These are phyloP conservation scores for Passalora sequoiae DNA, from an alignment of 2,329 filamentous ascomycete species.

Conservation along the genomic window DNA sequence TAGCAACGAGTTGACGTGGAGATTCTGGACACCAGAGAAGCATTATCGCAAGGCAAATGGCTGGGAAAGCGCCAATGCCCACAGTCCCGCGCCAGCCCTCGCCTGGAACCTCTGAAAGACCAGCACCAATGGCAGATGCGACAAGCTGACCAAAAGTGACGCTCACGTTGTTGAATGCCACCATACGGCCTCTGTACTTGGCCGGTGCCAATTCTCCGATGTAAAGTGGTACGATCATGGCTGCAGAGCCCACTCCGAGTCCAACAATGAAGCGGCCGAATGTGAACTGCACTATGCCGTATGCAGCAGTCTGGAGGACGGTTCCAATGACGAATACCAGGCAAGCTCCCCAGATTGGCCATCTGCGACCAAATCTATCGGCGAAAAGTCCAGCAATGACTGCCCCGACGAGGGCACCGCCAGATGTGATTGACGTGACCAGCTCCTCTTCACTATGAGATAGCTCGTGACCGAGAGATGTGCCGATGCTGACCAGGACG, in stretches of 20 bases:
- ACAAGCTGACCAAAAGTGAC: constrained; percentile 33
- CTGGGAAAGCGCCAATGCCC: constrained; percentile 44
- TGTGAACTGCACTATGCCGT: constrained; percentile 40
- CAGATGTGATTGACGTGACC: constrained; percentile 49
- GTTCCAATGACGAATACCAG: constrained; percentile 39
- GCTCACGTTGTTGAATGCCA: constrained; percentile 46
- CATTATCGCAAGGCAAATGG: constrained; percentile 42
- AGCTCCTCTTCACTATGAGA: constrained; percentile 46
- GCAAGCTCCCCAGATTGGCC: constrained; percentile 40
- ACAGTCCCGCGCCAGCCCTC: constrained; percentile 51
- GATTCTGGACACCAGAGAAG: constrained; percentile 48
- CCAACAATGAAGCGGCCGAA: constrained; percentile 47
- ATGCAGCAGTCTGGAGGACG: constrained; percentile 24
- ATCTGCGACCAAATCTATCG: constrained; percentile 40
- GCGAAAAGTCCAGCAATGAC: constrained; percentile 31
- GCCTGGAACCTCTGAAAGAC: constrained; percentile 31
- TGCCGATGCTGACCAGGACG: constrained; percentile 40
- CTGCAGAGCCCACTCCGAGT: constrained; percentile 46
- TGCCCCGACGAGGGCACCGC: constrained; percentile 45
- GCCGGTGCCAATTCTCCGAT: constrained; percentile 50
- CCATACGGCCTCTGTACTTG: constrained; percentile 47
- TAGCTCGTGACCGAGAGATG: constrained; percentile 38
- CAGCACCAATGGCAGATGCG: constrained; percentile 31
- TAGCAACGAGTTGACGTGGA: constrained; percentile 45
- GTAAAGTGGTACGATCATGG: constrained; percentile 43